Evolutionary conservation across 345 rosid species (phyloP).

Genomic region (Sapria himalayana): DNA sequence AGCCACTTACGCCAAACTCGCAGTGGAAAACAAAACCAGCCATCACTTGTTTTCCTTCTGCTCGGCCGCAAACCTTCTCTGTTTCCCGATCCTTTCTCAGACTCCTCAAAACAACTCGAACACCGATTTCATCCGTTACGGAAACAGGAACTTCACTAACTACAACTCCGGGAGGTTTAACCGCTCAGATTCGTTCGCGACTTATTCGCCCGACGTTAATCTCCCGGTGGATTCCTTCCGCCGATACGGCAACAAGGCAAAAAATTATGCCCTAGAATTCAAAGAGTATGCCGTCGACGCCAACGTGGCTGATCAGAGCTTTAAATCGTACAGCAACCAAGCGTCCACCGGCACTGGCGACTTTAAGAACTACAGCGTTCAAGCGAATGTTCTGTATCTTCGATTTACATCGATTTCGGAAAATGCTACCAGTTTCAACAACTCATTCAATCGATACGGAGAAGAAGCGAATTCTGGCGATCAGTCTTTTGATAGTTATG

Average conservation of each 20-base stretch:
- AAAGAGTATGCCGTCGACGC: conserved; percentile 16
- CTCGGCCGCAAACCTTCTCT: conserved; percentile 61
- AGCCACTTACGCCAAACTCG: conserved; percentile 48
- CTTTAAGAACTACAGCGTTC: conserved; percentile 31
- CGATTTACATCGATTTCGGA: conserved; percentile 35
- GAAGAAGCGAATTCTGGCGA: conserved; percentile 32
- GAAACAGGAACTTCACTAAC: conserved; percentile 52
- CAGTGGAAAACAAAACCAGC: conserved; percentile 33
- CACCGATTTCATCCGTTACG: conserved; percentile 32
- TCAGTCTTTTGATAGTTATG: conserved; percentile 37
- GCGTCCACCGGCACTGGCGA: conserved; percentile 47
- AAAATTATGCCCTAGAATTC: conserved; percentile 23
- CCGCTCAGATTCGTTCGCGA: conserved; percentile 33
- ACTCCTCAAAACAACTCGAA: conserved; percentile 10
- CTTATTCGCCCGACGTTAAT: conserved; percentile 21
- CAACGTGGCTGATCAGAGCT: conserved; percentile 49
- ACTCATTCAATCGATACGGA: conserved; percentile 33
- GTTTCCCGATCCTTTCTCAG: conserved; percentile 26
- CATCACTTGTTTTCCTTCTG: conserved; percentile 51
- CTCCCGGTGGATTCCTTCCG: conserved; percentile 29
- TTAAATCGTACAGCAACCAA: conserved; percentile 45
- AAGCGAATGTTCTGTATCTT: conserved; percentile 39
- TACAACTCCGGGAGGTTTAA: conserved; percentile 34
- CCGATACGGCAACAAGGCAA: conserved; percentile 29
- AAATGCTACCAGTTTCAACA: conserved; percentile 20